Conservation (phyloP, 129 eudicot genomes). For the Gnaphalium uliginosum region DNA sequence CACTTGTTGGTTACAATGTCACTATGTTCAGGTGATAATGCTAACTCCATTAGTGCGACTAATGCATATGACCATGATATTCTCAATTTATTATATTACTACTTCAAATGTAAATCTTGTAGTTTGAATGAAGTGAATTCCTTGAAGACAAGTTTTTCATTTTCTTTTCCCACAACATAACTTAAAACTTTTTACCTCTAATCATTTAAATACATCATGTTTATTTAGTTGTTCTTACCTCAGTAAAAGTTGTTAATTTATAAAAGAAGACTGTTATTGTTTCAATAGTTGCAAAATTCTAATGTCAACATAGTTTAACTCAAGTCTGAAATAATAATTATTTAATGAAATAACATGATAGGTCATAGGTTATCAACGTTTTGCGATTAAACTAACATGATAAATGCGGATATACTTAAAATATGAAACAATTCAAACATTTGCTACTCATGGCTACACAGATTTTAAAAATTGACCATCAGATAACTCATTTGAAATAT, state of each 20-base stretch:
- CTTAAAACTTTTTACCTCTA: background rate
- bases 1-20: background rate
- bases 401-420: background rate
- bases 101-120: background rate
- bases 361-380: background rate
- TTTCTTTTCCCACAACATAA: background rate
- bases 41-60: background rate
- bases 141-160: background rate
- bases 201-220: background rate
- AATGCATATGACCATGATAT: constrained; percentile 3
- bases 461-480: background rate
- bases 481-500: constrained; percentile 8
- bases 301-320: constrained; percentile 19
- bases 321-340: constrained; percentile 6
- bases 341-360: background rate
- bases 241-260: background rate
- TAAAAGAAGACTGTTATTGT: background rate
- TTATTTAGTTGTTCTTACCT: background rate
- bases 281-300: background rate
- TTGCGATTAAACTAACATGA: background rate
- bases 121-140: constrained; percentile 6
- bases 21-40: constrained; percentile 6
- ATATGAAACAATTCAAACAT: background rate
- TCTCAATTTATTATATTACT: background rate
- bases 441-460: background rate